Evolutionary conservation across 2,329 filamentous ascomycete genomes (phyloP).

Genomic region (Nannizziopsis arthrosporioides): DNA sequence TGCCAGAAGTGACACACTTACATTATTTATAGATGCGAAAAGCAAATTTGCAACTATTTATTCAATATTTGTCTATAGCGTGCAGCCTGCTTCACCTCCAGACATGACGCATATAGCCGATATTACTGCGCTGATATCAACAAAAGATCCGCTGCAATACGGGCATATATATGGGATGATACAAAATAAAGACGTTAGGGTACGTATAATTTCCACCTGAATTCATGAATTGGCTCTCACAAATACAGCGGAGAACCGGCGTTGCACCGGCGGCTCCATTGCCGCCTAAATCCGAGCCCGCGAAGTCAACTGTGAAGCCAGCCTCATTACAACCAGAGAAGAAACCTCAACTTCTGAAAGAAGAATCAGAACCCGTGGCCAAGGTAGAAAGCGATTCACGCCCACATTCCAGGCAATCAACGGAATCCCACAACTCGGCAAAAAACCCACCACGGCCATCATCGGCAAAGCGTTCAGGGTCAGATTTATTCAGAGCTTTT

Average conservation of each 20-base stretch:
- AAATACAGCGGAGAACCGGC: constrained; percentile 10
- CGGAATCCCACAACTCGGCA: constrained; percentile 23
- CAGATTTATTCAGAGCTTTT: constrained; percentile 66
- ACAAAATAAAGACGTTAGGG: constrained; percentile 56
- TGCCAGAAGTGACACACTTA: constrained; percentile 9
- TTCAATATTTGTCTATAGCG: constrained; percentile 77
- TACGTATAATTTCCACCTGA: constrained; percentile 16
- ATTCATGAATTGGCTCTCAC: not conserved
- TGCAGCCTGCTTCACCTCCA: constrained; percentile 59
- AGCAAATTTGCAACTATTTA: constrained; percentile 58
- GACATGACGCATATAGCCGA: constrained; percentile 63
- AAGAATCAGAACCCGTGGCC: constrained; percentile 1
- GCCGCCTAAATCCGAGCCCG: not conserved
- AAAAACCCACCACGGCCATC: constrained; percentile 30
- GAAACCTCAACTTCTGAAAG: not conserved
- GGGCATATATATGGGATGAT: constrained; percentile 62
- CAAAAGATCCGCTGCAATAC: constrained; percentile 48
- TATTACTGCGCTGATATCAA: constrained; percentile 50
- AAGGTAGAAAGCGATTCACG: constrained; percentile 3
- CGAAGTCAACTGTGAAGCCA: not conserved
- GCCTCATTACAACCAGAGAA: constrained; percentile 5
- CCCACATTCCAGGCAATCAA: constrained; percentile 15
- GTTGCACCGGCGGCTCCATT: not conserved
- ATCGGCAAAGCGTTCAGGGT: constrained; percentile 47
- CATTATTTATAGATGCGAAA: constrained; percentile 46